Percentiles rank a stretch among this genome's conserved stretches.
These are phyloP conservation scores for Trichoderma oligosporum DNA, from an alignment of 2,329 filamentous ascomycete genomes.

Conservation along the genomic window DNA sequence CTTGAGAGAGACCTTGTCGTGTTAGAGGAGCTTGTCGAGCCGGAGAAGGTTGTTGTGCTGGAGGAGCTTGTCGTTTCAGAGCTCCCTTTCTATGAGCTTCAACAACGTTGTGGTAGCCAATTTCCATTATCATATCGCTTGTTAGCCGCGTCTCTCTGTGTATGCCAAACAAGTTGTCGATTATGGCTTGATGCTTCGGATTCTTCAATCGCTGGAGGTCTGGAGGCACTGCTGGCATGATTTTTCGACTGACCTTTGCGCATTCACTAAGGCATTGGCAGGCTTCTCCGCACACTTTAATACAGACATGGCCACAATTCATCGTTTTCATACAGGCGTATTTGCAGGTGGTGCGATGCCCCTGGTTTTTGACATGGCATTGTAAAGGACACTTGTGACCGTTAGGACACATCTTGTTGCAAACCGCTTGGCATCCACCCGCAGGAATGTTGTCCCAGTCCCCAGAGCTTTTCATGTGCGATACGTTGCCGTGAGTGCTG, in stretches of 20 bases:
- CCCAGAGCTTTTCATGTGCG: constrained; percentile 48
- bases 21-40: no score
- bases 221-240: not conserved
- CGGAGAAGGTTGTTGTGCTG: no score
- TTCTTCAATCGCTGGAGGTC: no score
- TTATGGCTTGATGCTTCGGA: not conserved
- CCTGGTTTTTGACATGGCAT: constrained; percentile 22
- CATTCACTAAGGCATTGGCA: not conserved
- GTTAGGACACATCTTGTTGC: constrained; percentile 20
- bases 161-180: not conserved
- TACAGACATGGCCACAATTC: not conserved
- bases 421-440: constrained; percentile 23
- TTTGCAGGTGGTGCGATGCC: not conserved
- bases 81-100: no score
- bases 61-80: no score
- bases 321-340: not conserved
- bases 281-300: not conserved
- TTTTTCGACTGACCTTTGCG: not conserved
- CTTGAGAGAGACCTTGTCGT: no score
- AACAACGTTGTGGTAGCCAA: not conserved
- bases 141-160: not conserved
- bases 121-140: not conserved
- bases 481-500: constrained; percentile 51
- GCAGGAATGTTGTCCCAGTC: constrained; percentile 44
- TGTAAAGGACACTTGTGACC: constrained; percentile 24